These are phyloP conservation scores for Benincasa hispida DNA, from an alignment of 306 rosid species.

Conservation along the genomic window DNA sequence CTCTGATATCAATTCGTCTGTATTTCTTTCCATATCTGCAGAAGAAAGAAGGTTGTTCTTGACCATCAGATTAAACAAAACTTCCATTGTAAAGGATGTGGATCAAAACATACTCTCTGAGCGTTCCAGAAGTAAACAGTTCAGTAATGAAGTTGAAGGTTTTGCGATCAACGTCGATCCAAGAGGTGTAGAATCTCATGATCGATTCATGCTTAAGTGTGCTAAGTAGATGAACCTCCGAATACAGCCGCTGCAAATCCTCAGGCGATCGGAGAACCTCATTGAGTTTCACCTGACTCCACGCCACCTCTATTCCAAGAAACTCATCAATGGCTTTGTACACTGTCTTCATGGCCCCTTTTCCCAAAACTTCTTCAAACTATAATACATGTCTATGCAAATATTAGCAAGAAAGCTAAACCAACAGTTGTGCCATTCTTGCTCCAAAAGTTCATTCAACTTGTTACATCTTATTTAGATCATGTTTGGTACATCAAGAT, in stretches of 20 bases:
- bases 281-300: constrained; percentile 69
- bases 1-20: constrained; percentile 35
- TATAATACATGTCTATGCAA: neutral
- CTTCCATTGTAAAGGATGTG: neutral
- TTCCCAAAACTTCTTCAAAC: constrained; percentile 73
- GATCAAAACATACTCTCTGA: constrained; percentile 60
- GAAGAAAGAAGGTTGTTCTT: neutral
- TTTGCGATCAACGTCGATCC: constrained; percentile 59
- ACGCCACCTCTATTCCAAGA: constrained; percentile 82
- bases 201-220: constrained; percentile 67
- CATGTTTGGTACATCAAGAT: neutral
- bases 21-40: constrained; percentile 74
- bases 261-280: constrained; percentile 58
- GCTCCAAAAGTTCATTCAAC: neutral
- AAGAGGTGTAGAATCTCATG: constrained; percentile 66
- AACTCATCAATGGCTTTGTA: constrained; percentile 78
- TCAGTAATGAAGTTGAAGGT: constrained; percentile 83
- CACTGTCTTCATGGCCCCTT: constrained; percentile 87
- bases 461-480: neutral
- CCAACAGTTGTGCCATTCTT: neutral
- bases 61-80: neutral
- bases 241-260: constrained; percentile 76
- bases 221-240: constrained; percentile 90
- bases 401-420: neutral
- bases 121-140: constrained; percentile 79